Percentiles rank a stretch among this genome's conserved stretches.
These are phyloP conservation scores for Sphaerosporella brunnea DNA, from an alignment of 495 filamentous ascomycete genomes.

Conservation along the genomic window DNA sequence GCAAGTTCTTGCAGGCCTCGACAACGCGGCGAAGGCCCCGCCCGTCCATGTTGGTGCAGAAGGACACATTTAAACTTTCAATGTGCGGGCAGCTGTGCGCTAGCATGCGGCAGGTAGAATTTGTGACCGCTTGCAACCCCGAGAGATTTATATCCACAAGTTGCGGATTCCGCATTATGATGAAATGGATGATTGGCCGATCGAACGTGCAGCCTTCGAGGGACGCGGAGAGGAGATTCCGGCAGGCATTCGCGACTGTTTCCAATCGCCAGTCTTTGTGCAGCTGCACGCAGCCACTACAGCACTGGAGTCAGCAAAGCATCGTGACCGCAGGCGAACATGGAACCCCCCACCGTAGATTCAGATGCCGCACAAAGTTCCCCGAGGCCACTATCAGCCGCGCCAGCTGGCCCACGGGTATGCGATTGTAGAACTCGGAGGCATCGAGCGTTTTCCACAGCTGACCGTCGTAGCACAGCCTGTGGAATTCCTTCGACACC, in stretches of 20 bases:
- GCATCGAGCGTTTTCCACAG: constrained; percentile 75
- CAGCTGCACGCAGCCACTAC: constrained; percentile 54
- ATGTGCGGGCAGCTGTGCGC: constrained; percentile 65
- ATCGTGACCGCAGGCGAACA: too few species aligned
- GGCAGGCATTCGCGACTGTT: constrained; percentile 58
- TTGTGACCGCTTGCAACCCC: constrained; percentile 60
- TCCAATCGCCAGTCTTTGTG: constrained; percentile 61
- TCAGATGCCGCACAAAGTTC: constrained; percentile 78
- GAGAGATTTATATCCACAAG: constrained; percentile 71
- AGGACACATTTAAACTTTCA: constrained; percentile 70
- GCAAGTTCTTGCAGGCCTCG: constrained; percentile 49
- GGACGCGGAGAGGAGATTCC: constrained; percentile 70
- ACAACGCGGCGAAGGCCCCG: constrained; percentile 59
- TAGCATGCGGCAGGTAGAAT: constrained; percentile 74
- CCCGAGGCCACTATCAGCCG: constrained; percentile 74
- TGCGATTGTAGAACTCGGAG: constrained; percentile 69
- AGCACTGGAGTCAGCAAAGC: too few species aligned
- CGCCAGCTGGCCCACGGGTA: constrained; percentile 63
- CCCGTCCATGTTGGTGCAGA: constrained; percentile 76
- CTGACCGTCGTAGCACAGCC: constrained; percentile 87
- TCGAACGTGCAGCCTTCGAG: constrained; percentile 72
- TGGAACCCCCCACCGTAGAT: constrained; percentile 38
- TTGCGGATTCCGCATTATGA: constrained; percentile 58
- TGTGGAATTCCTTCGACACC: constrained; percentile 65
- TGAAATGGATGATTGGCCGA: constrained; percentile 54